phyloP scores from a whole-genome alignment of 495 filamentous ascomycete genomes.

The Aeminium ludgeri region DNA sequence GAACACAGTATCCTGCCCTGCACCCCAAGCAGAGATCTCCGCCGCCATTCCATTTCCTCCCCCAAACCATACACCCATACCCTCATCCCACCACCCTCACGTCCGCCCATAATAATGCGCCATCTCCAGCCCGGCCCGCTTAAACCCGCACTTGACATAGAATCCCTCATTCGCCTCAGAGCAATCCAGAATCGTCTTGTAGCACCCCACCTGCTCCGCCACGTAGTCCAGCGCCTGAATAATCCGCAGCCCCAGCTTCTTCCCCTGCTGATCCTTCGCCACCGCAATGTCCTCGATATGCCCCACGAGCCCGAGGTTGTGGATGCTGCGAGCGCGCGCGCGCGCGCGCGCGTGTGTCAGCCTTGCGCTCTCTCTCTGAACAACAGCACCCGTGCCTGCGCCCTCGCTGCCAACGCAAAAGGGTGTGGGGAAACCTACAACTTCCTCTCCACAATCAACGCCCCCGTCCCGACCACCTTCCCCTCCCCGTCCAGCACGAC shows the following conservation, averaged over 20 bases:
- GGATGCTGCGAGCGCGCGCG: conserved; percentile 38
- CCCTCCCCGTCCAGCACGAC: conserved; percentile 50
- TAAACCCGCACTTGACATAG: conserved; percentile 96
- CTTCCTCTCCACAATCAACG: conserved; percentile 70
- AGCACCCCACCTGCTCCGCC: conserved; percentile 70
- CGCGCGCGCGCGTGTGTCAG: no score
- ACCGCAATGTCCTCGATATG: conserved; percentile 99
- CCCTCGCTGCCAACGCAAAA: conserved; percentile 1
- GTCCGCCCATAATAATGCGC: conserved; percentile 66
- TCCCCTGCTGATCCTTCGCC: conserved; percentile 82
- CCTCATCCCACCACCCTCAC: background rate
- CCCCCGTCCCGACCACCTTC: conserved; percentile 71
- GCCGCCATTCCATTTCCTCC: background rate
- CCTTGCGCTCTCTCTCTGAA: background rate
- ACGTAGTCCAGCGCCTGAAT: conserved; percentile 90
- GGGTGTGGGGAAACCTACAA: conserved; percentile 42
- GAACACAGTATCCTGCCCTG: no score
- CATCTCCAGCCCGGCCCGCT: conserved; percentile 88
- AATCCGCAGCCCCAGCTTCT: conserved; percentile 81
- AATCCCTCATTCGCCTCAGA: conserved; percentile 85
- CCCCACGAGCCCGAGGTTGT: conserved; percentile 60
- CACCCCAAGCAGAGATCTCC: no score
- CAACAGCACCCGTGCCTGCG: background rate
- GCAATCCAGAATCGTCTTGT: conserved; percentile 72
- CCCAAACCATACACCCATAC: background rate